Conservation (phyloP, 2,329 filamentous ascomycete genomes). For the Exophiala aquamarina region DNA sequence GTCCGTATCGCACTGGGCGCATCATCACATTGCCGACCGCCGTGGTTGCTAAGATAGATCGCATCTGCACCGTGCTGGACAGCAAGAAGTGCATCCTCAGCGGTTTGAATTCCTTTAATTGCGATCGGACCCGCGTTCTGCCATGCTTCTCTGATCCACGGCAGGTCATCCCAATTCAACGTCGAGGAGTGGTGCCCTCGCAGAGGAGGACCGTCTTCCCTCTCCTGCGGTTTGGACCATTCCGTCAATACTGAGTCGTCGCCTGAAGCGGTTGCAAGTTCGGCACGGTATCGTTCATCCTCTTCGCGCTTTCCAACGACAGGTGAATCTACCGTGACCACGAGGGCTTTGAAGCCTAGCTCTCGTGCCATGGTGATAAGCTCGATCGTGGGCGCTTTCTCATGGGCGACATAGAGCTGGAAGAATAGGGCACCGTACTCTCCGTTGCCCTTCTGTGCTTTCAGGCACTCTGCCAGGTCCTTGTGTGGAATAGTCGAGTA, state of each 20-base stretch:
- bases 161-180: slow-evolving; percentile 54
- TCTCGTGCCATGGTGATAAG: slow-evolving; percentile 40
- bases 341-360: slow-evolving; percentile 21
- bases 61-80: slow-evolving; percentile 52
- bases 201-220: slow-evolving; percentile 53
- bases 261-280: slow-evolving; percentile 30
- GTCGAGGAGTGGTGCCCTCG: slow-evolving; percentile 53
- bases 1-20: slow-evolving; percentile 50
- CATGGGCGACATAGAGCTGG: slow-evolving; percentile 56
- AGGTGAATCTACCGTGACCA: slow-evolving; percentile 29
- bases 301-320: slow-evolving; percentile 56
- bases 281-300: slow-evolving; percentile 54
- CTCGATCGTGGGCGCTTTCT: slow-evolving; percentile 47
- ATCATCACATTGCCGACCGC: slow-evolving; percentile 56
- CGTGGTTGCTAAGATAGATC: slow-evolving; percentile 60
- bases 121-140: slow-evolving; percentile 54
- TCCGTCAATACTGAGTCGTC: slow-evolving; percentile 30
- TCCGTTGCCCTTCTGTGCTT: slow-evolving; percentile 16
- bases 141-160: slow-evolving; percentile 48
- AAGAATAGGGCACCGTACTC: slow-evolving; percentile 34
- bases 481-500: slow-evolving; percentile 34
- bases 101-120: slow-evolving; percentile 58
- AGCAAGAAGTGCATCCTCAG: slow-evolving; percentile 55
- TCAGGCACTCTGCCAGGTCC: slow-evolving; percentile 30
- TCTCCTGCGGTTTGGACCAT: slow-evolving; percentile 49